Evolutionary conservation across 768 basidiomycete species (phyloP).

Genomic region (Hysterangium stoloniferum): DNA sequence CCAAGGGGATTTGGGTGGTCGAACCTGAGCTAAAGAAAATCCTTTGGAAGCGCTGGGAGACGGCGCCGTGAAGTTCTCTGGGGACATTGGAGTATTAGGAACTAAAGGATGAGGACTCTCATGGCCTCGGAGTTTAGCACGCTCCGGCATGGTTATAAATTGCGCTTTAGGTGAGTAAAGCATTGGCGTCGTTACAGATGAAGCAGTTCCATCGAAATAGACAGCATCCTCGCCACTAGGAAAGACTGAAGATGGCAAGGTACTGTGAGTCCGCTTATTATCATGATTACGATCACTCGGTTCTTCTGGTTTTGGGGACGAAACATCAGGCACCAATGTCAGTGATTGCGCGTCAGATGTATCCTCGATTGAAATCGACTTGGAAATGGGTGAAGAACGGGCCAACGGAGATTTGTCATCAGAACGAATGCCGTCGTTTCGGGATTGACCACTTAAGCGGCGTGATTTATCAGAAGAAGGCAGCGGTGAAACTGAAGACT

Average conservation of each 20-base stretch:
- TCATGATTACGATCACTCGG: neutral
- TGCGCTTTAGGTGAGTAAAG: neutral
- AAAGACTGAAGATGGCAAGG: constrained; percentile 7
- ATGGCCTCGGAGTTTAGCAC: neutral
- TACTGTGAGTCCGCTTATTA: neutral
- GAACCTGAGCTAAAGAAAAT: neutral
- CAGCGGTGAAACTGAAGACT: neutral
- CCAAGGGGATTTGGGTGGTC: neutral
- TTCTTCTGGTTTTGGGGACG: neutral
- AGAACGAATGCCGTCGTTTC: neutral
- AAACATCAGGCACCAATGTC: neutral
- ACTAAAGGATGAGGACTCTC: neutral
- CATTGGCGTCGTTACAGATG: neutral
- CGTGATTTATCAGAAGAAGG: neutral
- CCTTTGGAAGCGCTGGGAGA: neutral
- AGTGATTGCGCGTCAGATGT: neutral
- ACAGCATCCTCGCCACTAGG: constrained; percentile 5
- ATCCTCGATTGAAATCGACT: neutral
- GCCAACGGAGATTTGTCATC: neutral
- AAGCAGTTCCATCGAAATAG: neutral
- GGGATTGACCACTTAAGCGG: neutral
- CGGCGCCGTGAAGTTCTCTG: neutral
- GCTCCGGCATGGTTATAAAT: neutral
- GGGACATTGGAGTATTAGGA: constrained; percentile 4
- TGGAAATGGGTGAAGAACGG: neutral